Conservation (phyloP, 345 rosid genomes). For the Triadica sebifera region DNA sequence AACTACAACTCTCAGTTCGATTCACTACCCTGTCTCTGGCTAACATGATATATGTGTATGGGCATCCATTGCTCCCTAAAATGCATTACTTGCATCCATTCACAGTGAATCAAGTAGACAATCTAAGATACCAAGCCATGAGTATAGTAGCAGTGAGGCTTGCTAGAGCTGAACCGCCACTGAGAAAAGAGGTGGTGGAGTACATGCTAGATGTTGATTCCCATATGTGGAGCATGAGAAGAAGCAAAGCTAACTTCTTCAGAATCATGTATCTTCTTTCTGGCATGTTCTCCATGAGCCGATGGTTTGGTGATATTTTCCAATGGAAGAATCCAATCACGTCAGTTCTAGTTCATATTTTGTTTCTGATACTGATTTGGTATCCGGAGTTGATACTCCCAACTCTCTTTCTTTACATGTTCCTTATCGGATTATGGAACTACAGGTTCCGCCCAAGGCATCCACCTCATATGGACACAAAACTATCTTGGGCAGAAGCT, state of each 20-base stretch:
- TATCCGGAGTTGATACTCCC: constrained; percentile 12
- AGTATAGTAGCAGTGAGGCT: constrained; percentile 12
- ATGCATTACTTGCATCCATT: constrained; percentile 20
- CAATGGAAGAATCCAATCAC: constrained; percentile 19
- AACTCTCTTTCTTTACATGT: constrained; percentile 18
- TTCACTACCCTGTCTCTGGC: constrained; percentile 16
- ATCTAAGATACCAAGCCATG: constrained; percentile 17
- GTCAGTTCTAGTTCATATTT: constrained; percentile 15
- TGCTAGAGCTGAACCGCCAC: constrained; percentile 9
- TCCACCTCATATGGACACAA: constrained; percentile 23
- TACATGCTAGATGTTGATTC: constrained; percentile 20
- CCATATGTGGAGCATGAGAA: constrained; percentile 21
- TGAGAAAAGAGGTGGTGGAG: constrained; percentile 19
- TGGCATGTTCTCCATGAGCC: constrained; percentile 9
- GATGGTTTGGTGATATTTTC: constrained; percentile 16
- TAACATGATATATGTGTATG: constrained; percentile 17
- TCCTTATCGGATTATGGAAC: constrained; percentile 19
- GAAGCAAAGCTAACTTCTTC: constrained; percentile 21
- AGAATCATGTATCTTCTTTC: constrained; percentile 14
- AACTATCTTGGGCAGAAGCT: constrained; percentile 19
- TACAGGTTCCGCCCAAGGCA: constrained; percentile 12
- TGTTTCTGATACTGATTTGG: constrained; percentile 14
- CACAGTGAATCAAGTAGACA: constrained; percentile 20
- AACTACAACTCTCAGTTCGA: constrained; percentile 13
- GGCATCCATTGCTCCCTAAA: constrained; percentile 17